These are phyloP conservation scores for Soucietia sequanensis DNA, from an alignment of 805 yeast species.

Conservation along the genomic window DNA sequence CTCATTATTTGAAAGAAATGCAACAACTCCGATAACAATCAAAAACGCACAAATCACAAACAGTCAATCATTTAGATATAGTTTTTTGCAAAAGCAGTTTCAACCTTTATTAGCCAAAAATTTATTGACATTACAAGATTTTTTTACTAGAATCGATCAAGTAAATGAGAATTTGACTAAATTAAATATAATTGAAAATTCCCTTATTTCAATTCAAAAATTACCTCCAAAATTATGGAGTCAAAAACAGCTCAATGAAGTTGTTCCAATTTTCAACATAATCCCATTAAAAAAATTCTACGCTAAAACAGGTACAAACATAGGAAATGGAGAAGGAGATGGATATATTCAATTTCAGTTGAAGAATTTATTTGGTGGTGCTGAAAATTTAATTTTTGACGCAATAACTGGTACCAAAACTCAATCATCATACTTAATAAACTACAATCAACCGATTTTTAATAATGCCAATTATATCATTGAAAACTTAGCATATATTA, in stretches of 20 bases:
- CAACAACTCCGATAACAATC: constrained; percentile 42
- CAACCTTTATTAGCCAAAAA: constrained; percentile 42
- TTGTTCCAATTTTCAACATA: constrained; percentile 38
- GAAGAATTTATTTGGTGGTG: constrained; percentile 58
- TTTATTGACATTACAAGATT: constrained; percentile 37
- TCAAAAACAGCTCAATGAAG: constrained; percentile 19
- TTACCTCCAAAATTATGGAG: constrained; percentile 20
- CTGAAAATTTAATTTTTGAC: constrained; percentile 50
- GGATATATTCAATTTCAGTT: constrained; percentile 78
- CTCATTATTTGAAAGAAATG: constrained; percentile 29
- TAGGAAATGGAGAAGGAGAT: constrained; percentile 96
- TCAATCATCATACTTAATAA: constrained; percentile 47
- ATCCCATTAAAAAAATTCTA: constrained; percentile 66
- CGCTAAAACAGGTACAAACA: constrained; percentile 91
- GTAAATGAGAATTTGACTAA: constrained; percentile 44
- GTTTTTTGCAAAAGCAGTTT: constrained; percentile 47
- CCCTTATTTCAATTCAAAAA: constrained; percentile 28
- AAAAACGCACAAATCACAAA: constrained; percentile 49
- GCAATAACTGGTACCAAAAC: constrained; percentile 52
- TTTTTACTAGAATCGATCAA: constrained; percentile 42
- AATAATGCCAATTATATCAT: constrained; percentile 40
- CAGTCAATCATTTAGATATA: constrained; percentile 43
- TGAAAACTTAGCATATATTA: constrained; percentile 40
- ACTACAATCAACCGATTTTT: constrained; percentile 45
- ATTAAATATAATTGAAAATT: constrained; percentile 42